These are phyloP conservation scores for Venturia carpophila DNA, from an alignment of 2,329 filamentous ascomycete genomes.

Conservation along the genomic window DNA sequence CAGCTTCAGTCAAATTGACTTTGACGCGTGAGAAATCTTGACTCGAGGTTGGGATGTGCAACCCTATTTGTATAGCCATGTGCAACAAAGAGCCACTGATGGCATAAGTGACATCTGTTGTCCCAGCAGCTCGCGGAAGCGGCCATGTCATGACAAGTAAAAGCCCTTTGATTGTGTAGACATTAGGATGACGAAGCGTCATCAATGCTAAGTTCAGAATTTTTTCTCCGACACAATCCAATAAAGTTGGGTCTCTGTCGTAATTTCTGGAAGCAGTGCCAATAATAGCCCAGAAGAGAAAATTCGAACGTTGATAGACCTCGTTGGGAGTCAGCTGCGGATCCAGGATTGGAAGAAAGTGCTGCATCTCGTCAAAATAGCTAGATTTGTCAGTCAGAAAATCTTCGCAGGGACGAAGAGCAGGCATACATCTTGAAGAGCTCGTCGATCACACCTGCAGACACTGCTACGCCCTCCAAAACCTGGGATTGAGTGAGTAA, in stretches of 20 bases:
- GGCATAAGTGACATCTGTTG: constrained; percentile 31
- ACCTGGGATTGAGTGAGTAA: constrained; percentile 26
- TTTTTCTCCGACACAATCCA: constrained; percentile 29
- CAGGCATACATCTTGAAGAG: constrained; percentile 30
- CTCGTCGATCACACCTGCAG: constrained; percentile 32
- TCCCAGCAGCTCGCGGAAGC: constrained; percentile 30
- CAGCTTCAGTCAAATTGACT: constrained; percentile 21
- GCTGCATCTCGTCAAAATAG: constrained; percentile 33
- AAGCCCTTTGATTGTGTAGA: constrained; percentile 33
- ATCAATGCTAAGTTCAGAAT: constrained; percentile 33
- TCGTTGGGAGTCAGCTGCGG: constrained; percentile 19
- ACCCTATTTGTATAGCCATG: constrained; percentile 36
- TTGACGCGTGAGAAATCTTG: constrained; percentile 35
- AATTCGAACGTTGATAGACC: constrained; percentile 14
- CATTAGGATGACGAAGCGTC: constrained; percentile 26
- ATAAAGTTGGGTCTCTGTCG: constrained; percentile 32
- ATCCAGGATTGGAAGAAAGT: constrained; percentile 35
- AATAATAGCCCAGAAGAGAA: constrained; percentile 24
- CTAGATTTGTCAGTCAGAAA: constrained; percentile 18
- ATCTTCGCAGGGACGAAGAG: neutral
- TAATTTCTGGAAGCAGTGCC: constrained; percentile 33
- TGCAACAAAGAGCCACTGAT: constrained; percentile 34
- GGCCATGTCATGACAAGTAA: constrained; percentile 36
- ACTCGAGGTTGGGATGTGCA: constrained; percentile 37
- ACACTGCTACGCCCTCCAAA: constrained; percentile 28